Evolutionary conservation across 78 protist genomes (phyloP).

Genomic region (Isochrysis galbana): DNA sequence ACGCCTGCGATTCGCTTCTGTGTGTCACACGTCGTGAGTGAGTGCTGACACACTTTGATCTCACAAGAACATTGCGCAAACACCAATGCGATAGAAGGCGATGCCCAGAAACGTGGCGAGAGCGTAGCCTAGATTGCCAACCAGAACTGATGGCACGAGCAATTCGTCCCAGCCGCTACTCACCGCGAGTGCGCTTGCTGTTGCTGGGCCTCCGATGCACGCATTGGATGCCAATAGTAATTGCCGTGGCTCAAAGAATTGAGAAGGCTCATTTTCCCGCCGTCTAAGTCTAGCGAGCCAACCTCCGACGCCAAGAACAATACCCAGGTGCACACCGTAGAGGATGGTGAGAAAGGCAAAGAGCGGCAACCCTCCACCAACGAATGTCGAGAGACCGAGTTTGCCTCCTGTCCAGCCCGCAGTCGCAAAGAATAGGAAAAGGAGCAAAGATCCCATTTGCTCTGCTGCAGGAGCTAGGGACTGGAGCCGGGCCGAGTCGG

Average conservation of each 20-base stretch:
- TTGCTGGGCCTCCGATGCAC: constrained; percentile 15
- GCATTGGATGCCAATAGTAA: background rate
- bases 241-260: background rate
- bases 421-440: background rate
- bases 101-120: background rate
- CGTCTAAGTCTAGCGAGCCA: too few relatives aligned
- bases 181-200: background rate
- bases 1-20: too few relatives aligned
- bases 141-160: background rate
- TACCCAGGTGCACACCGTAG: background rate
- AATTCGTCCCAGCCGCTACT: background rate
- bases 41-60: background rate
- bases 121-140: background rate
- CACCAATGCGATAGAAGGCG: background rate
- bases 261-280: too few relatives aligned
- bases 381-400: background rate
- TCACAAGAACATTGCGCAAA: background rate
- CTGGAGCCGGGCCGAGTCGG: background rate
- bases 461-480: background rate
- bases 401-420: background rate
- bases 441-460: background rate
- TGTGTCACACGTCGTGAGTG: too few relatives aligned
- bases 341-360: background rate
- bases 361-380: background rate
- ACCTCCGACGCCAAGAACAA: background rate